Conservation (phyloP, 257 asterid species). For the Ocimum tenuiflorum region DNA sequence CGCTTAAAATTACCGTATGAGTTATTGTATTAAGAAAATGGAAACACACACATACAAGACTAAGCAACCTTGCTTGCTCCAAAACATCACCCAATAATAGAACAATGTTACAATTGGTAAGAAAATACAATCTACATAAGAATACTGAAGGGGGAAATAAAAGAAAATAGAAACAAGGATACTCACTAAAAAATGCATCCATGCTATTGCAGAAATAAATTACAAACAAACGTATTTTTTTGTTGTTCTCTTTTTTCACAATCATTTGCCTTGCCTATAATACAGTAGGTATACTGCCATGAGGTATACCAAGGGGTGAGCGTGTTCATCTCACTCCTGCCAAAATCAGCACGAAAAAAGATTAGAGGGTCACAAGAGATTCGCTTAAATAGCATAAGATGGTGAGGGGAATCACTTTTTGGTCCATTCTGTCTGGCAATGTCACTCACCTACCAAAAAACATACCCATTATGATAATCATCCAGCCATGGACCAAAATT, state of each 20-base stretch:
- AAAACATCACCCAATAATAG: background rate
- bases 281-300: constrained; percentile 36
- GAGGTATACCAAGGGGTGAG: constrained; percentile 31
- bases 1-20: too few species aligned
- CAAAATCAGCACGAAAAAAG: too few species aligned
- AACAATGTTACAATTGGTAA: background rate
- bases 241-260: background rate
- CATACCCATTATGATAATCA: too few species aligned
- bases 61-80: background rate
- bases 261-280: constrained; percentile 31
- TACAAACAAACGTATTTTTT: constrained; percentile 22
- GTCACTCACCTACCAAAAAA: constrained; percentile 13
- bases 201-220: constrained; percentile 40
- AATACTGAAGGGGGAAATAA: background rate
- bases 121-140: background rate
- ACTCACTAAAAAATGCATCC: constrained; percentile 82
- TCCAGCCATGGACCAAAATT: constrained; percentile 21
- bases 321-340: constrained; percentile 40
- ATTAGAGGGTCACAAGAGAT: constrained; percentile 17
- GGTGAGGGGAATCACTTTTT: constrained; percentile 24
- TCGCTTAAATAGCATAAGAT: constrained; percentile 9
- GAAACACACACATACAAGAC: too few species aligned
- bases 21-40: too few species aligned
- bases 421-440: constrained; percentile 36
- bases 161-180: constrained; percentile 40